A percentile compares a stretch with the other conserved stretches of the same genome.
Conservation (phyloP, 768 basidiomycete genomes). For the Fomitopsis serialis region DNA sequence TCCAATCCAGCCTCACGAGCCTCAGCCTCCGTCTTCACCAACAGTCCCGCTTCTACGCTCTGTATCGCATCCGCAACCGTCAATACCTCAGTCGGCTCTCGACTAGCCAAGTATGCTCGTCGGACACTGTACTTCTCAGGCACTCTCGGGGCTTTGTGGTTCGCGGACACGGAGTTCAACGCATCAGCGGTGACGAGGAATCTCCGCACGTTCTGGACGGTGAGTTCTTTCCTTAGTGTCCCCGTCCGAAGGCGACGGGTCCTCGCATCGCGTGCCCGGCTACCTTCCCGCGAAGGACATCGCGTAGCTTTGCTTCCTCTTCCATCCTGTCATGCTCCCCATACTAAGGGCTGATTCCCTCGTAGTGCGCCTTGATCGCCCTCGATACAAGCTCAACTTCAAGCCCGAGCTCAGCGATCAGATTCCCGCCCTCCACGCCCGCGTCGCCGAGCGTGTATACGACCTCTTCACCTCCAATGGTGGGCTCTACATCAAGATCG, state of each 20-base stretch:
- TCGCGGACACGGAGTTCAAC: conserved; percentile 37
- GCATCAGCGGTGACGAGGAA: conserved; percentile 45
- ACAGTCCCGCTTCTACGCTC: no score
- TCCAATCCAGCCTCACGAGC: no score
- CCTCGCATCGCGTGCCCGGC: not conserved
- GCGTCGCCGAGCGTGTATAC: conserved; percentile 76
- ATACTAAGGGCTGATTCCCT: no score
- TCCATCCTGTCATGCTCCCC: not conserved
- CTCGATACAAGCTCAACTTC: conserved; percentile 89
- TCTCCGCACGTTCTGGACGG: conserved; percentile 43
- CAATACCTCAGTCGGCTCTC: no score
- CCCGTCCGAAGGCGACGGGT: conserved; percentile 2
- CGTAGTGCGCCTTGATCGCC: conserved; percentile 68
- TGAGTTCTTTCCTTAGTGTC: conserved; percentile 22
- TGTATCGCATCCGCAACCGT: no score
- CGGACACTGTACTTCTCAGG: not conserved
- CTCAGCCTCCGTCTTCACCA: no score
- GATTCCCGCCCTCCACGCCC: conserved; percentile 79
- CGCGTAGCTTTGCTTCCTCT: not conserved
- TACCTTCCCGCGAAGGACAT: no score
- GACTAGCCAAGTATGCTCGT: not conserved
- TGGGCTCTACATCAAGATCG: conserved; percentile 83
- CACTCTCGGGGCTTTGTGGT: not conserved
- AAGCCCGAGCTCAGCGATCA: conserved; percentile 60
- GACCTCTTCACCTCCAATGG: conserved; percentile 78